These are phyloP conservation scores for Hyaloperonospora brassicae DNA, from an alignment of 352 stramenopile genomes.

Conservation along the genomic window DNA sequence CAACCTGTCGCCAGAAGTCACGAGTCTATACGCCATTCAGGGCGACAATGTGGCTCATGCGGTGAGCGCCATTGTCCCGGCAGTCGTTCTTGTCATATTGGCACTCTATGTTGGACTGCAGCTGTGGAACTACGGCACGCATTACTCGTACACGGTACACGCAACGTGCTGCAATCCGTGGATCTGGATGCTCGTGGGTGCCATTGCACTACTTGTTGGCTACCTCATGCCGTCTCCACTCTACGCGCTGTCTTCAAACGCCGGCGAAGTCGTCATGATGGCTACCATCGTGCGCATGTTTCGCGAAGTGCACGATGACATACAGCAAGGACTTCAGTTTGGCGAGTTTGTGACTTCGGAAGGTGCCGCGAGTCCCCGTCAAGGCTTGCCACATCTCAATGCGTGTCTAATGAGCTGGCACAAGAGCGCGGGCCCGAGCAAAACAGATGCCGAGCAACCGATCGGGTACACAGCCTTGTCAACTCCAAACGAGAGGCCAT, in stretches of 20 bases:
- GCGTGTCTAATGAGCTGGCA: constrained; percentile 9
- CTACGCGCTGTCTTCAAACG: constrained; percentile 70
- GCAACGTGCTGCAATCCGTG: constrained; percentile 82
- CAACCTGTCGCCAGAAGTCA: constrained; percentile 34
- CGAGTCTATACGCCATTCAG: constrained; percentile 67
- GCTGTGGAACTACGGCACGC: constrained; percentile 81
- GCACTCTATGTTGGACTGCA: constrained; percentile 66
- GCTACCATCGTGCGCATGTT: constrained; percentile 80
- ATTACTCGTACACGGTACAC: constrained; percentile 81
- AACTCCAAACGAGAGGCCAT: constrained; percentile 37
- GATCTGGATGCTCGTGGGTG: constrained; percentile 84
- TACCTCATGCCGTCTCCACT: constrained; percentile 71
- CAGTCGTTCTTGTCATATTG: constrained; percentile 56
- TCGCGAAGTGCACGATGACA: constrained; percentile 75
- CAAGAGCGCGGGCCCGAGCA: constrained; percentile 23
- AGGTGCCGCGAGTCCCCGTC: constrained; percentile 14
- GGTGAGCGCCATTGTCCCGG: constrained; percentile 54
- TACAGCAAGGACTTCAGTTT: constrained; percentile 72
- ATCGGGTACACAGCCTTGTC: constrained; percentile 32
- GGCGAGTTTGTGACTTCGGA: constrained; percentile 60
- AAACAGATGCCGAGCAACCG: constrained; percentile 17
- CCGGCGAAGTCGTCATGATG: constrained; percentile 70
- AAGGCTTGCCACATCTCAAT: constrained; percentile 17
- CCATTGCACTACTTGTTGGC: constrained; percentile 49
- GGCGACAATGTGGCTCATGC: constrained; percentile 48